Evolutionary conservation across 176 grass and related monocot genomes (phyloP), one percentile per base, ranked within the genome.

Genomic region (Ensete ventricosum): DNA sequence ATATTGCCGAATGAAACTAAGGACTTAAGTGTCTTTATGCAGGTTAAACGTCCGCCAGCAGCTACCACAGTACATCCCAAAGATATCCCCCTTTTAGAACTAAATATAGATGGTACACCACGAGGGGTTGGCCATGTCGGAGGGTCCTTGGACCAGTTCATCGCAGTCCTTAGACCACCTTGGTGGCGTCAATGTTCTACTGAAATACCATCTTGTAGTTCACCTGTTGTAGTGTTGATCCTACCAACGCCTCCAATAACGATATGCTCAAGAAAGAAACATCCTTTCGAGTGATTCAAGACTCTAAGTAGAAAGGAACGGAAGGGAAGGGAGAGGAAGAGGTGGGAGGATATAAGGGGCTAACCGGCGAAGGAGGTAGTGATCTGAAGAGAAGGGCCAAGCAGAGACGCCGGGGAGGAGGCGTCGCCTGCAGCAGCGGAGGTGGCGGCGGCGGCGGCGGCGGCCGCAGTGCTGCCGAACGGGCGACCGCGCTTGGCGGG

Each of bases 401-500:
- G 76, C 14, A 93, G 78, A 57, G 86, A 79, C 19, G 81, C 84
- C 11, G 90, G 86, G 55, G 86, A 89, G 50, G 64, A 86, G 13
- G 78, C 59, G 17, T 94, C 95, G 73, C 82, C 88, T 26, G 79
- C 55, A 6, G 84, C 23, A 55, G 52, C 34, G 8, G 48, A 34
- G 1, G 67, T 48, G 16, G 34, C 43, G 0, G 67, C 84, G 50
- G 78, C 81, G 12, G 73, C 85, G 11, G 88, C 76, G 5, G 88
- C 62, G 0, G 88, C 90, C 11, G 93, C 84, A 22, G 83, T 78
- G 81, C 90, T 92, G 13, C 90, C 93, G 55, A 97, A 88, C 20
- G 93, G 93, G 1, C 93, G 87, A 1, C 93, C 93, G 19, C 93
- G 87, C 90, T 96, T 96, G 55, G 90, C 93, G 68, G 93, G 88